These are phyloP conservation scores for Trypanosomatidae sp. DNA, from an alignment of 208 protist species.

Conservation along the genomic window DNA sequence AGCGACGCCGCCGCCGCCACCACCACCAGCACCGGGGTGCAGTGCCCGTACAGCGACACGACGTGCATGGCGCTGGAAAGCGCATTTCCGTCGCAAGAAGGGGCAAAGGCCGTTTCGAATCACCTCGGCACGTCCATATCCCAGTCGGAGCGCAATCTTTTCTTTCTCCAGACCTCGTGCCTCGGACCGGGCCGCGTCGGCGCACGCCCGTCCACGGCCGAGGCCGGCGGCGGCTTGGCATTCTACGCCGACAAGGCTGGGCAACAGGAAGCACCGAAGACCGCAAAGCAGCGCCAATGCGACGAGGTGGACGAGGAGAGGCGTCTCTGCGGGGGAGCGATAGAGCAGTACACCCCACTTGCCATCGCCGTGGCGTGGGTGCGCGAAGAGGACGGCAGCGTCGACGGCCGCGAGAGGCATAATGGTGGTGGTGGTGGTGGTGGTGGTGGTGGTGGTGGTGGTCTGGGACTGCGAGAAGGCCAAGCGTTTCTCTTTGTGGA, in stretches of 20 bases:
- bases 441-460: neutral
- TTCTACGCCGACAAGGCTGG: slow-evolving; percentile 78
- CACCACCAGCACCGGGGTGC: neutral
- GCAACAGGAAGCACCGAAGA: slow-evolving; percentile 24
- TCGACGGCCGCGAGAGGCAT: neutral
- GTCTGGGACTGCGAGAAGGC: slow-evolving; percentile 23
- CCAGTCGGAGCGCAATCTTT: slow-evolving; percentile 38
- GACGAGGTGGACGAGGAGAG: slow-evolving; percentile 26
- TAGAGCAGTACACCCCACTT: slow-evolving; percentile 72
- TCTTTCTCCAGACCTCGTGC: slow-evolving; percentile 64
- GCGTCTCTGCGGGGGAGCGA: slow-evolving; percentile 32
- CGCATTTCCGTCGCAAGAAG: slow-evolving; percentile 26
- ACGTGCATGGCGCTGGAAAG: slow-evolving; percentile 46
- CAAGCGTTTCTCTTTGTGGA: slow-evolving; percentile 79
- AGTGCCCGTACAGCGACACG: slow-evolving; percentile 37
- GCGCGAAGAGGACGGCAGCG: slow-evolving; percentile 29
- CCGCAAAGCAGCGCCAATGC: slow-evolving; percentile 24
- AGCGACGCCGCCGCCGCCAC: neutral
- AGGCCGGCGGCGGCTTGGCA: slow-evolving; percentile 28
- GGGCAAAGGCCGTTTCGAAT: slow-evolving; percentile 20
- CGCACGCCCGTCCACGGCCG: slow-evolving; percentile 6
- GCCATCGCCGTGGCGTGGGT: slow-evolving; percentile 67
- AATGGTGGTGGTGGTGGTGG: neutral
- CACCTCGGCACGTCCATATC: slow-evolving; percentile 33
- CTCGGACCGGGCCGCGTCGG: slow-evolving; percentile 56